Evolutionary conservation across 148 eudicot species (phyloP).

Genomic region (Silene uniflora): DNA sequence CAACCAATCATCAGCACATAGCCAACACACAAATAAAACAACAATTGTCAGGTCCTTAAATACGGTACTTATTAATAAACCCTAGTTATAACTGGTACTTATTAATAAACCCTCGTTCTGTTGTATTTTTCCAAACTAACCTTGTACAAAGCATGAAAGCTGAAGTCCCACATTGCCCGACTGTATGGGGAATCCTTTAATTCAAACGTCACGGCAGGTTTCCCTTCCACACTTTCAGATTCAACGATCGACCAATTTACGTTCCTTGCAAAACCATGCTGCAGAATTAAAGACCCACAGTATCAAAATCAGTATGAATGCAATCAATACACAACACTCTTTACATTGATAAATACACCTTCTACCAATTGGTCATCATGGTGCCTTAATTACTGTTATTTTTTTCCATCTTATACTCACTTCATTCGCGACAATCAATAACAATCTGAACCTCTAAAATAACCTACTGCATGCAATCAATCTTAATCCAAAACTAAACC

Average conservation of each 20-base stretch:
- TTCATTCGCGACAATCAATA: too few species aligned
- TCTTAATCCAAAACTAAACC: too few species aligned
- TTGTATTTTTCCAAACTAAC: slow-evolving; percentile 31
- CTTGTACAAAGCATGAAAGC: slow-evolving; percentile 85
- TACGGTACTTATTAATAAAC: too few species aligned
- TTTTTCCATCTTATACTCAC: too few species aligned
- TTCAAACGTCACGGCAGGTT: slow-evolving; percentile 70
- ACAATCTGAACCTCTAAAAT: too few species aligned
- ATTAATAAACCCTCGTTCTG: too few species aligned
- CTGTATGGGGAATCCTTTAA: slow-evolving; percentile 74
- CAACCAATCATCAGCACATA: slow-evolving; percentile 1
- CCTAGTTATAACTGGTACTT: too few species aligned
- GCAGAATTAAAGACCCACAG: slow-evolving; percentile 28
- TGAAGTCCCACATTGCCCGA: slow-evolving; percentile 95
- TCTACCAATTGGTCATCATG: not conserved
- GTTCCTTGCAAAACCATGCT: slow-evolving; percentile 99
- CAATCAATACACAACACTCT: not conserved
- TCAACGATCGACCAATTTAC: slow-evolving; percentile 74
- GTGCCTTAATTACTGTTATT: too few species aligned
- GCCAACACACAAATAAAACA: too few species aligned
- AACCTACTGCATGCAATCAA: too few species aligned
- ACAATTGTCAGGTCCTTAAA: too few species aligned
- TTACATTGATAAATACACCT: not conserved
- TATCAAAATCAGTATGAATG: not conserved
- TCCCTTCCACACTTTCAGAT: too few species aligned